Evolutionary conservation across 306 rosid species (phyloP).

Genomic region (Quercus suber): DNA sequence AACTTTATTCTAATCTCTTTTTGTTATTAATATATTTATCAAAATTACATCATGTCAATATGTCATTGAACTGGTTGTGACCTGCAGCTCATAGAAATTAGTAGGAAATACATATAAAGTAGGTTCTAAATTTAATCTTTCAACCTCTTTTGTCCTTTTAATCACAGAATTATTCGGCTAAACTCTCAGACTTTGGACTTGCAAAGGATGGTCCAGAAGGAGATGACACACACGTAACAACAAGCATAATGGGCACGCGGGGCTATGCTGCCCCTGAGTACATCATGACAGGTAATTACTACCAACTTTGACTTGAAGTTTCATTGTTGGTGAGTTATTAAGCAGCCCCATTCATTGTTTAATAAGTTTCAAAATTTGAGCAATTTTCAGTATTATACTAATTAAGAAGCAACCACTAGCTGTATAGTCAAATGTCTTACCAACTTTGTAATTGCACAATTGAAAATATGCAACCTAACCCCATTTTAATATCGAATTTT

Average conservation of each 20-base stretch:
- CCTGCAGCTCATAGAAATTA: too few relatives aligned
- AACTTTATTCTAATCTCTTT: background rate
- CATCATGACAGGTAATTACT: conserved; percentile 52
- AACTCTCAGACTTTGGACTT: conserved; percentile 73
- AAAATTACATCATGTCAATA: too few relatives aligned
- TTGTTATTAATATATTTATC: background rate
- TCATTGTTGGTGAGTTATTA: too few relatives aligned
- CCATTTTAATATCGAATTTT: conserved; percentile 3
- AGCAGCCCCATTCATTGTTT: too few relatives aligned
- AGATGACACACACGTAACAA: conserved; percentile 58
- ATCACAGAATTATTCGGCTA: conserved; percentile 64
- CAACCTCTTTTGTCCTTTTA: background rate
- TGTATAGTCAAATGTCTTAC: background rate
- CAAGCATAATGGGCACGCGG: conserved; percentile 66
- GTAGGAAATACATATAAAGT: too few relatives aligned
- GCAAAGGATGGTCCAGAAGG: conserved; percentile 82
- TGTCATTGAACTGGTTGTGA: too few relatives aligned
- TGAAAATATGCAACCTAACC: conserved; percentile 4
- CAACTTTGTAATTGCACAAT: background rate
- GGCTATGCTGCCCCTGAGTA: conserved; percentile 93
- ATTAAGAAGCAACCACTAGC: background rate
- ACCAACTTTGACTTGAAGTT: background rate
- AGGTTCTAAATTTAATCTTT: too few relatives aligned
- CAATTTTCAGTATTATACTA: background rate
- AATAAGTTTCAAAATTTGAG: background rate